Percentiles rank a stretch among this genome's conserved stretches.
phyloP scores from a whole-genome alignment of 1,284 basidiomycete genomes.

The Puccinia horiana region DNA sequence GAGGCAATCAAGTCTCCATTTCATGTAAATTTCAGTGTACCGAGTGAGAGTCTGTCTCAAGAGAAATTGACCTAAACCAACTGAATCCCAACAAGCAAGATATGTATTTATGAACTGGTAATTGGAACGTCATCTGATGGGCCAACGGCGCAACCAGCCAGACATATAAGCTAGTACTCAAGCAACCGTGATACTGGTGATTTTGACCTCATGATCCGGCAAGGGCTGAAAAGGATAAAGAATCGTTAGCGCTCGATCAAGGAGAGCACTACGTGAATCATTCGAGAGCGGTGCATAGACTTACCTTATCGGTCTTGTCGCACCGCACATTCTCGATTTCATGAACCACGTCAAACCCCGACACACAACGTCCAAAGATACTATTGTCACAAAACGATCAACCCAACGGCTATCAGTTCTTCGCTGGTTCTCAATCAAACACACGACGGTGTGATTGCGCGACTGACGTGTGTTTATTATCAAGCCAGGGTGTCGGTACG shows the following conservation, averaged over 20 bases:
- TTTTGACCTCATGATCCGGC: slow-evolving; percentile 43
- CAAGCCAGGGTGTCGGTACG: slow-evolving; percentile 87
- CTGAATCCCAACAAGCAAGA: too few relatives aligned
- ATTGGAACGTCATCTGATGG: too few relatives aligned
- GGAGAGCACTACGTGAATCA: neutral
- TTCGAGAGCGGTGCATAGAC: slow-evolving; percentile 2
- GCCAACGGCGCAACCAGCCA: too few relatives aligned
- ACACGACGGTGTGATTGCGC: neutral
- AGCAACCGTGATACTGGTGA: slow-evolving; percentile 45
- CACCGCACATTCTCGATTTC: slow-evolving; percentile 77
- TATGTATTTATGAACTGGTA: too few relatives aligned
- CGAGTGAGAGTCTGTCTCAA: too few relatives aligned
- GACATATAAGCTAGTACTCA: slow-evolving; percentile 28
- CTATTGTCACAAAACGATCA: slow-evolving; percentile 54
- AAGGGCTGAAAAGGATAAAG: slow-evolving; percentile 20
- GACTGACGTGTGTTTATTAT: slow-evolving; percentile 64
- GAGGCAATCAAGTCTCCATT: too few relatives aligned
- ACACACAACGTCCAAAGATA: slow-evolving; percentile 64
- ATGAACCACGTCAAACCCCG: slow-evolving; percentile 64
- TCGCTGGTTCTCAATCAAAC: slow-evolving; percentile 7
- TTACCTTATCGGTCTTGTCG: slow-evolving; percentile 60
- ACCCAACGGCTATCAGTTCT: neutral
- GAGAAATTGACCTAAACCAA: too few relatives aligned
- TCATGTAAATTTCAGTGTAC: too few relatives aligned
- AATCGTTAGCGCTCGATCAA: neutral